phyloP scores from a whole-genome alignment of 352 stramenopile species.

The Globisporangium okanoganense region DNA sequence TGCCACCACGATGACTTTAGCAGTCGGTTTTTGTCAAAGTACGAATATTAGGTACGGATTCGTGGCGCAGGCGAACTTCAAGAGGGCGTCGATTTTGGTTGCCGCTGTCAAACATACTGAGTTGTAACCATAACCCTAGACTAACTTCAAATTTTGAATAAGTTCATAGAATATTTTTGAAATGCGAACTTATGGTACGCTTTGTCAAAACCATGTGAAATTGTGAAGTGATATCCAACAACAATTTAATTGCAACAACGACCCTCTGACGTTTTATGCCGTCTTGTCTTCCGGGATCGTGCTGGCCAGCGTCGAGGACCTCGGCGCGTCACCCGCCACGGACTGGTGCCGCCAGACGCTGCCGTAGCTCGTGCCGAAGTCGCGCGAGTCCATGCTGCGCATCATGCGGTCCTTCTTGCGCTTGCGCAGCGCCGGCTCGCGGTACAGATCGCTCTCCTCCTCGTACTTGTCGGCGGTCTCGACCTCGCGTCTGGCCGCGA shows the following conservation, averaged over 20 bases:
- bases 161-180: no score
- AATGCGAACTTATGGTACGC: no score
- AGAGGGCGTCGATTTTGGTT: background rate
- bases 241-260: background rate
- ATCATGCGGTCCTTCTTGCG: constrained; percentile 18
- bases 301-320: constrained; percentile 2
- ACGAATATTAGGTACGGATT: background rate
- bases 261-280: background rate
- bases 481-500: constrained; percentile 31
- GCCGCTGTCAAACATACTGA: no score
- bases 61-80: background rate
- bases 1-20: no score
- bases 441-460: constrained; percentile 69
- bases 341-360: constrained; percentile 13
- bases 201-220: no score
- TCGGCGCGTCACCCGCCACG: background rate
- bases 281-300: constrained; percentile 6
- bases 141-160: no score
- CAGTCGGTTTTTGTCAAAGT: background rate
- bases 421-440: constrained; percentile 57
- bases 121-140: no score
- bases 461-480: constrained; percentile 21
- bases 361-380: constrained; percentile 12
- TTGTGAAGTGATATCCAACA: background rate
- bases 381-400: constrained; percentile 10